Base-by-base conservation (phyloP, 2,329 filamentous ascomycete genomes). In the Aspergillus sergii region DNA sequence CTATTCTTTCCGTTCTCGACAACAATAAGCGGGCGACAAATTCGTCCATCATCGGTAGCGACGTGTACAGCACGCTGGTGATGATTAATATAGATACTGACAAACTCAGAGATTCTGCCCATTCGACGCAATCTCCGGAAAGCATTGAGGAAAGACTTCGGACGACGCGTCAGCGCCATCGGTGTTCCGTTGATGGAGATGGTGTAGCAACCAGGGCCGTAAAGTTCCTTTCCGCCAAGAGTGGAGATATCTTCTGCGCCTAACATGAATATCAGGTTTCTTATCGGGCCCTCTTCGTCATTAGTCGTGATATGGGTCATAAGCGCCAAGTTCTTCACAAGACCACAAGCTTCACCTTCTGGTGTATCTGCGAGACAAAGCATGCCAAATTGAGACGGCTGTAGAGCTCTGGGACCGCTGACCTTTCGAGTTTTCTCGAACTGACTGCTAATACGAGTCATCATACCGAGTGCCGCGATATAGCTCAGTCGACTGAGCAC, bases 251-350 rank as follows among this genome's bases (percentile, higher is more conserved):
- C 88, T 78, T 92, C 92, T 3, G 92, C 90, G 51, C 96, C 94
- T 30, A 98, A 84, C 61, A 92, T 89, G 74, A 94, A 95, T 1
- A 97, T 89, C 76, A 96, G 88, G 72, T 92, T 90, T 71, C 89
- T 90, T 19, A 99, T 92, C 1, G 95, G 94, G 21, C 89, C 92
- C 75, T 98, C 95, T 61, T 97, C 93, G 61, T 96, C 93, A 67
- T 97, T 93, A 1, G 95, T 99, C 0, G 95, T 99, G 71, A 99
- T 98, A 74, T 99, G 96, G 58, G 96, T 99, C 95, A 99, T 99
- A 62, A 99, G 84, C 10, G 95, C 95, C 82, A 99, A 80, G 74
- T 99, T 99, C 84, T 99, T 99, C 70, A 99, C 94, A 62, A 99
- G 81, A 84, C 95, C 95, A 81, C 95, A 99, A 12, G 95, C 94